Evolutionary conservation across 306 rosid species (phyloP), one percentile per base, ranked within the genome.

Genomic region (Urtica urens): DNA sequence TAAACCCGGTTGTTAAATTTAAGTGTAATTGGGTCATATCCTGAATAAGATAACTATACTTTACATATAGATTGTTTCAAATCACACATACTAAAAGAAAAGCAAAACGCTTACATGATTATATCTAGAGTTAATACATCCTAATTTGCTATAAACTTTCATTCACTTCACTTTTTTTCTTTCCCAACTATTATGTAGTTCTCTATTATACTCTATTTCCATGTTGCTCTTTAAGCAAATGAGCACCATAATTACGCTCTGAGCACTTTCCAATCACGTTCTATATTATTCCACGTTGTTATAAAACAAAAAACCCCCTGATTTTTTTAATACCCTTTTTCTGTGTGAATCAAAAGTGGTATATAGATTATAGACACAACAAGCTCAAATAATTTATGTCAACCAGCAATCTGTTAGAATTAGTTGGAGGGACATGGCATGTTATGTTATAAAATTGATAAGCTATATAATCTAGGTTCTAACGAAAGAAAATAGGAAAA

Each of bases 381-480:
- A 25, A 35, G 21, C 19, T 28, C 28, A 23, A 59, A 38, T 49
- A 38, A 38, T 49, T 29, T 17, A 54, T 45, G 24, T 46, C 39
- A 37, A 30, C 55, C 23, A 24, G 26, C 29, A 37, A 54, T 46
- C 3, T 22, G 10, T 17, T 27, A 18, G 24, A 21, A 64, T 51
- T 61, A 47, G 63, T 62, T 66, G 73, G 78, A 48, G 33, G 33
- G 56, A 61, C 64, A 66, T 72, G 67, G 72, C 16, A 40, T 22
- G 50, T 35, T 13, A 35, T n/a, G n/a, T 40, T 23, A 59, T 59
- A 43, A 28, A 62, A 49, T 51, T 46, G n/a, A 15, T 15, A 6
- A 10, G 39, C n/a, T n/a, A n/a, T n/a, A 23, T 48, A 37, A 48
- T 24, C 53, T 24, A 48, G 3, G 22, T 48, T 27, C n/a, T 48